Base-by-base conservation (phyloP, 768 basidiomycete species). In the Dioszegia aurantiaca region DNA sequence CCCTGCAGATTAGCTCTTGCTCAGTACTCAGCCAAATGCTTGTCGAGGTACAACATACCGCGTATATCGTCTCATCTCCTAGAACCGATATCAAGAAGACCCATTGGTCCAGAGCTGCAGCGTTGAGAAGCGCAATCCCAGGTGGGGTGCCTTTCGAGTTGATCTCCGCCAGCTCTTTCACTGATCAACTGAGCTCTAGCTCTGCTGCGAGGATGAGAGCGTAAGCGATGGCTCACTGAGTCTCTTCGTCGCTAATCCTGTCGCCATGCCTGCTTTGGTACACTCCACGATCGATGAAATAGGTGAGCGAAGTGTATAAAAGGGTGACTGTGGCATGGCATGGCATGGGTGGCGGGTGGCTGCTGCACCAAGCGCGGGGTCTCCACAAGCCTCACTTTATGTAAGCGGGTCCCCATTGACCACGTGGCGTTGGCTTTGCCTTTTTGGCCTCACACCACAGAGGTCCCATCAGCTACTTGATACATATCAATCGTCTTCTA, bases 111-210 rank as follows among this genome's bases (percentile, higher is more conserved):
- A 68, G 59, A n/a, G 54, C 37, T 42, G 72, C 67, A 8, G 70
- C 66, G n/a, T 49, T 49, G 5, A 72, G 58, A 5, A 72, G 64
- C 21, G 40, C 24, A 3, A 76, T 73, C 2, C 74, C 74, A 14
- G 51, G 56, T 12, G 74, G 72, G 14, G 70, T 72, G 10, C 72
- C 72, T 44, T 69, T 68, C 10, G 53, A 42, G 10, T 67, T 53
- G 59, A 76, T 69, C n/a, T 70, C 67, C 12, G 53, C 37, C 5
- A 76, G 65, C 58, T 76, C 74, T 47, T 76, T 76, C 63, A 68
- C 72, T 73, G 39, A n/a, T 31, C 30, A 3, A 23, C 6, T 52
- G 4, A 37, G 30, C 23, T 30, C 24, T 41, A 21, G 28, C 39
- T 11, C 36, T 42, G 39, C 26, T 4, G 17, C 14, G 27, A 17